These are phyloP conservation scores for Abrus pulchellus DNA, from an alignment of 306 rosid species.

Conservation along the genomic window DNA sequence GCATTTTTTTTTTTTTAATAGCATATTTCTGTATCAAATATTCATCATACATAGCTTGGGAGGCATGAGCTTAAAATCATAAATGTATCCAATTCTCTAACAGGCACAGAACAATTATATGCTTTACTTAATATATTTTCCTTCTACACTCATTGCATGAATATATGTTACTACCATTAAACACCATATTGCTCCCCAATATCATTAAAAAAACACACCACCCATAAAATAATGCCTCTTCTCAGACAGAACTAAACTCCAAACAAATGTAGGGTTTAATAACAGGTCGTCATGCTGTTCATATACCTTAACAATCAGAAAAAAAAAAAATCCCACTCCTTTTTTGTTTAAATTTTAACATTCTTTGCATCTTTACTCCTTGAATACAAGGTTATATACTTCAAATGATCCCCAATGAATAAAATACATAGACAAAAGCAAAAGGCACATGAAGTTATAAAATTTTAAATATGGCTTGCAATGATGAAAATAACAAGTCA, in stretches of 20 bases:
- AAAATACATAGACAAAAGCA: neutral
- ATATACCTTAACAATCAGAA: neutral
- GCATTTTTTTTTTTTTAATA: neutral
- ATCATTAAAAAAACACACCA: neutral
- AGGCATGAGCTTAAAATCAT: slow-evolving; percentile 28
- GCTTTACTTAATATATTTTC: neutral
- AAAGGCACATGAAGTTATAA: neutral
- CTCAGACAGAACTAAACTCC: neutral
- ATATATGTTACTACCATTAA: neutral
- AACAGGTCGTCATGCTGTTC: neutral
- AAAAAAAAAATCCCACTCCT: neutral
- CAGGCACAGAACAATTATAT: neutral
- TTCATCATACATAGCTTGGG: neutral
- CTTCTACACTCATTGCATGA: neutral
- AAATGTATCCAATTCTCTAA: neutral
- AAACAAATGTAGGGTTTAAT: neutral
- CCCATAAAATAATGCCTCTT: neutral
- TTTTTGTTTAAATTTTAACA: neutral
- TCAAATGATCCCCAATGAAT: neutral
- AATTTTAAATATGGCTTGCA: neutral
- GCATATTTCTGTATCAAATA: neutral
- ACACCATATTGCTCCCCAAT: neutral
- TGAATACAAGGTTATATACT: neutral
- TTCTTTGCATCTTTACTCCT: neutral
- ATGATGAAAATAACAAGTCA: neutral